Percentiles rank a stretch among this genome's conserved stretches.
Evolutionary conservation across 495 filamentous ascomycete species (phyloP).

Genomic region (Thozetella sp.): DNA sequence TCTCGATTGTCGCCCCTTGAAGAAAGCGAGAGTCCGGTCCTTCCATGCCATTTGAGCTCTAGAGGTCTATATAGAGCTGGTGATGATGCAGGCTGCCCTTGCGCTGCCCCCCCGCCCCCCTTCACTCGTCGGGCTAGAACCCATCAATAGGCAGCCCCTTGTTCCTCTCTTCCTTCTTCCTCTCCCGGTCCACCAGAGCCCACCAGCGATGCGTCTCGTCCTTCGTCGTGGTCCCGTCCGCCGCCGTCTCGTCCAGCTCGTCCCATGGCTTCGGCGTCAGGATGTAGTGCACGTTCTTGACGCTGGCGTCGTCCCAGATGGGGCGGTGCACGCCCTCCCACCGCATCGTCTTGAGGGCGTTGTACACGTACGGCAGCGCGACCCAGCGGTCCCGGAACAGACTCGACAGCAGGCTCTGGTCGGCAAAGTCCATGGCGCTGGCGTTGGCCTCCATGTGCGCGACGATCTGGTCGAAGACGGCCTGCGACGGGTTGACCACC

Average conservation of each 20-base stretch:
- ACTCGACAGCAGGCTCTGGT: constrained; percentile 73
- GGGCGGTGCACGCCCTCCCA: constrained; percentile 65
- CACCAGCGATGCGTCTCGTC: constrained; percentile 14
- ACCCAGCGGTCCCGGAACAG: constrained; percentile 71
- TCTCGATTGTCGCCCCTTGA: too few relatives aligned
- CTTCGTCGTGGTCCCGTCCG: constrained; percentile 1
- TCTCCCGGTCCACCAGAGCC: constrained; percentile 10
- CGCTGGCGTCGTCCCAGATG: constrained; percentile 75
- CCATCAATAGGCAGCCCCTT: constrained; percentile 4
- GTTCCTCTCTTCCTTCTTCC: constrained; percentile 7
- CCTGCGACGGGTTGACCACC: constrained; percentile 66
- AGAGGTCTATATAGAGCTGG: background rate
- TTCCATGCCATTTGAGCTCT: too few relatives aligned
- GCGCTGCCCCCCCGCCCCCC: background rate
- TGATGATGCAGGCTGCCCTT: constrained; percentile 3
- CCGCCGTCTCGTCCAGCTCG: constrained; percentile 30
- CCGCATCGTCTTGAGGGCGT: constrained; percentile 79
- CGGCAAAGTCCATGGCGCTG: constrained; percentile 68
- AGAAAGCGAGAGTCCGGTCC: too few relatives aligned
- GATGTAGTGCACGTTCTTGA: constrained; percentile 83
- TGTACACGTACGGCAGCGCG: constrained; percentile 75
- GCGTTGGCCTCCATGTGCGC: constrained; percentile 42
- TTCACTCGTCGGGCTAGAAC: background rate
- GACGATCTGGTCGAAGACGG: constrained; percentile 58
- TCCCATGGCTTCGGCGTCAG: constrained; percentile 85